Conservation (phyloP, 202 grass and related monocot genomes). For the Digitaria exilis region DNA sequence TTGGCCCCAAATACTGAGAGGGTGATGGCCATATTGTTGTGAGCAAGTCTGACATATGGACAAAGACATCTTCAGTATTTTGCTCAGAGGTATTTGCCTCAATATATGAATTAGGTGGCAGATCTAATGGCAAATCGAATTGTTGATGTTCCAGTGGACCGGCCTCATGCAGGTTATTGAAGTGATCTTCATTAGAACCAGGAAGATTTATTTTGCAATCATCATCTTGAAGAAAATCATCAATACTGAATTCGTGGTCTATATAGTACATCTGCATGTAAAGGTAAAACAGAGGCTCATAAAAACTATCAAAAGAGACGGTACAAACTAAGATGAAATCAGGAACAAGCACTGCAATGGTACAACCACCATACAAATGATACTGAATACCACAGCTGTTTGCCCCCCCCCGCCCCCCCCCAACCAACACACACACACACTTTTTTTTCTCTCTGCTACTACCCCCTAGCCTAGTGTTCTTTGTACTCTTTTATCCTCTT, state of each 20-base stretch:
- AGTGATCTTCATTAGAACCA: constrained; percentile 40
- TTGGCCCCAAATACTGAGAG: constrained; percentile 86
- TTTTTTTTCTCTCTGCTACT: neutral
- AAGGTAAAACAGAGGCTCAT: constrained; percentile 26
- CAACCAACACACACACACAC: too few relatives aligned
- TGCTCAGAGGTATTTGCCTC: constrained; percentile 46
- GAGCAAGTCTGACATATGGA: constrained; percentile 79
- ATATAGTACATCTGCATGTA: constrained; percentile 77
- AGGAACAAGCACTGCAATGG: neutral
- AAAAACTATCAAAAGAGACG: constrained; percentile 32
- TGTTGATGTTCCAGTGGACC: constrained; percentile 66
- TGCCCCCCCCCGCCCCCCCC: too few relatives aligned
- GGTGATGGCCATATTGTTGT: constrained; percentile 78
- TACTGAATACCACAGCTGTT: too few relatives aligned
- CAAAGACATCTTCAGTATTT: constrained; percentile 54
- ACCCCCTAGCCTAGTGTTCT: neutral
- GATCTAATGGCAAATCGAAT: constrained; percentile 60
- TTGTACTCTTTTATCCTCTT: neutral
- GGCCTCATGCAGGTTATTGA: constrained; percentile 51
- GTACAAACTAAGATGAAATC: neutral
- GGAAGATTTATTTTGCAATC: constrained; percentile 51
- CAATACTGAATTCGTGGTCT: constrained; percentile 62
- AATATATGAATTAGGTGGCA: constrained; percentile 48
- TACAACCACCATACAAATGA: constrained; percentile 17
- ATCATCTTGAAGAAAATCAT: constrained; percentile 60